Conservation (phyloP, 2,329 filamentous ascomycete genomes). For the Trichoderma koningiopsis region DNA sequence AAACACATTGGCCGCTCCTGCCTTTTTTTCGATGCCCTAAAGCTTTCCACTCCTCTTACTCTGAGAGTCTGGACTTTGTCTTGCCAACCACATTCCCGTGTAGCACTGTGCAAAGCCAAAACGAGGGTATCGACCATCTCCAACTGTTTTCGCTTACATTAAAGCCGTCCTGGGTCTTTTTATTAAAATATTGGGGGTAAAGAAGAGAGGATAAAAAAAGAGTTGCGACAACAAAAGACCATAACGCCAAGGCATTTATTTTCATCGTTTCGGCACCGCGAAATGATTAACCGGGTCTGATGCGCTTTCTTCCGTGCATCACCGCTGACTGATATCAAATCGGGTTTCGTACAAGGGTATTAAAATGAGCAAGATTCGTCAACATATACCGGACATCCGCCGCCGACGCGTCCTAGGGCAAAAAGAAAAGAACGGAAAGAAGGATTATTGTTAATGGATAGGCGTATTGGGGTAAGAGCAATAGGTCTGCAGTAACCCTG, state of each 20-base stretch:
- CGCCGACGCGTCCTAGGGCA: not conserved
- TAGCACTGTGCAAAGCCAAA: slow-evolving; percentile 8
- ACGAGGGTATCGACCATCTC: slow-evolving; percentile 24
- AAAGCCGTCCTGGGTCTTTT: slow-evolving; percentile 24
- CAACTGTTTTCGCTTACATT: slow-evolving; percentile 21
- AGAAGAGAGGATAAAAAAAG: slow-evolving; percentile 12
- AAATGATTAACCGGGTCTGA: slow-evolving; percentile 14
- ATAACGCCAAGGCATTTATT: slow-evolving; percentile 24
- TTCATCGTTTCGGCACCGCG: slow-evolving; percentile 22
- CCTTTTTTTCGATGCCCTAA: slow-evolving; percentile 24
- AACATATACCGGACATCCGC: slow-evolving; percentile 5
- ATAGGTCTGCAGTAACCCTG: not conserved
- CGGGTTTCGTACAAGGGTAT: slow-evolving; percentile 34
- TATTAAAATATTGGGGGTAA: slow-evolving; percentile 18
- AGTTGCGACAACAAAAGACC: not conserved
- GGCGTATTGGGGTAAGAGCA: not conserved
- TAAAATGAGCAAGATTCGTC: slow-evolving; percentile 34
- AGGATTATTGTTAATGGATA: not conserved
- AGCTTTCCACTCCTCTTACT: slow-evolving; percentile 17
- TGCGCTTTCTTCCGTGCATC: not conserved
- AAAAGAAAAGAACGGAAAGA: not conserved
- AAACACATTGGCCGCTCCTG: slow-evolving; percentile 7
- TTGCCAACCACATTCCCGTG: slow-evolving; percentile 9
- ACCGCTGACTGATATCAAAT: slow-evolving; percentile 7
- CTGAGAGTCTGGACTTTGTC: slow-evolving; percentile 1